Percentiles rank a stretch among this genome's conserved stretches.
Evolutionary conservation across 805 yeast genomes (phyloP).

Genomic region (Wickerhamomyces subpelliculosus): DNA sequence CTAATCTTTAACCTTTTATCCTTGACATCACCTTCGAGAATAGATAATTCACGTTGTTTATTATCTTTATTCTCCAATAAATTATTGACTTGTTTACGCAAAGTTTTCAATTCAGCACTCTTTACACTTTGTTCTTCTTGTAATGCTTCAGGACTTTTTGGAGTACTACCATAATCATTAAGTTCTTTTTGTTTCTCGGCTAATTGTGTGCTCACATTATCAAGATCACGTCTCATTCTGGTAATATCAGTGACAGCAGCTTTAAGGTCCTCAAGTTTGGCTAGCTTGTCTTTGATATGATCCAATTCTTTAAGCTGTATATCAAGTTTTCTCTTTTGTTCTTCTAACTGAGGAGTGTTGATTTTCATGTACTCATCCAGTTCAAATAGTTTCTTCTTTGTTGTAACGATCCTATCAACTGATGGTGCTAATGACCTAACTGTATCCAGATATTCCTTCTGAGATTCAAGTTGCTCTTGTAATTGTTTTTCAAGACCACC

Average conservation of each 20-base stretch:
- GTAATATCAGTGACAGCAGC: constrained; percentile 28
- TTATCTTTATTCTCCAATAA: constrained; percentile 37
- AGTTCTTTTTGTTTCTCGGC: constrained; percentile 27
- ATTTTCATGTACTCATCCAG: constrained; percentile 8
- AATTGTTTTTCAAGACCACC: constrained; percentile 26
- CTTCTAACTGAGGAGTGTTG: neutral
- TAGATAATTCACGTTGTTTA: constrained; percentile 34
- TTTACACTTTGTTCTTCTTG: constrained; percentile 36
- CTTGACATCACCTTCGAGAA: constrained; percentile 43
- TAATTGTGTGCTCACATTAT: constrained; percentile 22
- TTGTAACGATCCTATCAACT: constrained; percentile 15
- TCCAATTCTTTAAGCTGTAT: constrained; percentile 4
- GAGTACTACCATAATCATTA: constrained; percentile 28
- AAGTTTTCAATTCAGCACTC: constrained; percentile 30
- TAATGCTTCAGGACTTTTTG: constrained; percentile 36
- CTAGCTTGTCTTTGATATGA: neutral
- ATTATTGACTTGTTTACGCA: constrained; percentile 28
- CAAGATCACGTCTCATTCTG: constrained; percentile 27
- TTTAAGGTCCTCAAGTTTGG: constrained; percentile 11
- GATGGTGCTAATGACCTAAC: constrained; percentile 23
- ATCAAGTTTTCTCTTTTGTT: no score
- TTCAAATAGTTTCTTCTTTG: constrained; percentile 8
- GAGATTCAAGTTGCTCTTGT: constrained; percentile 25
- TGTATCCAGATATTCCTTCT: constrained; percentile 23
- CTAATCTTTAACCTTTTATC: constrained; percentile 47